Conservation (phyloP, 116 monocot genomes). For the Trichopus zeylanicus region DNA sequence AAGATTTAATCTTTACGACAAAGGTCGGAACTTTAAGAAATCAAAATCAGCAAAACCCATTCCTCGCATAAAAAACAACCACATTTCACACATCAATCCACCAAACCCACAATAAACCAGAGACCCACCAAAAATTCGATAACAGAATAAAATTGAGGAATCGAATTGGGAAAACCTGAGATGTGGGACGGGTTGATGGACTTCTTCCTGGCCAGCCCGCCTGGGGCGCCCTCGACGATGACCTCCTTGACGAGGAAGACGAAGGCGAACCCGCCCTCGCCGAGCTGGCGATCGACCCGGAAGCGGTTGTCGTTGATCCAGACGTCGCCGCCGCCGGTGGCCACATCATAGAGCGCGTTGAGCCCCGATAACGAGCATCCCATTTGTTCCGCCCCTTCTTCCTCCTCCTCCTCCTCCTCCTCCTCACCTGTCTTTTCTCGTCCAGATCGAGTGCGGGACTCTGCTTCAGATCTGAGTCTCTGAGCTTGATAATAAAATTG, state of each 20-base stretch:
- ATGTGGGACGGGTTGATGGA: conserved; percentile 56
- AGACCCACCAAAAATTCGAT: no score
- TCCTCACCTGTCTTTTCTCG: no score
- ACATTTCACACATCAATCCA: no score
- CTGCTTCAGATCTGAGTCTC: no score
- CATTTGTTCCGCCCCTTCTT: conserved; percentile 34
- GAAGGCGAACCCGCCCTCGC: conserved; percentile 68
- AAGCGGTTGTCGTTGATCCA: conserved; percentile 97
- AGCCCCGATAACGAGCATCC: conserved; percentile 97
- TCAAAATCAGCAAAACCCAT: no score
- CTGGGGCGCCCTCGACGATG: conserved; percentile 21
- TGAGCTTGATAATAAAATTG: no score
- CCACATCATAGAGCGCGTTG: conserved; percentile 72
- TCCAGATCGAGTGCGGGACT: background rate
- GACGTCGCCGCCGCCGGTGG: conserved; percentile 65
- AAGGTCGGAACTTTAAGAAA: no score
- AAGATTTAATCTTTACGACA: no score
- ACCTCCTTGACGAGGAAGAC: conserved; percentile 90
- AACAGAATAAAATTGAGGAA: no score
- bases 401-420: background rate
- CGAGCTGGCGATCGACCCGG: conserved; percentile 76
- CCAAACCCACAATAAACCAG: no score
- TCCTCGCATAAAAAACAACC: no score
- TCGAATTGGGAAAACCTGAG: conserved; percentile 63
- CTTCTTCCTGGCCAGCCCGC: conserved; percentile 40